phyloP scores from a whole-genome alignment of 1,284 basidiomycete genomes.

The Melampsora larici-populina region DNA sequence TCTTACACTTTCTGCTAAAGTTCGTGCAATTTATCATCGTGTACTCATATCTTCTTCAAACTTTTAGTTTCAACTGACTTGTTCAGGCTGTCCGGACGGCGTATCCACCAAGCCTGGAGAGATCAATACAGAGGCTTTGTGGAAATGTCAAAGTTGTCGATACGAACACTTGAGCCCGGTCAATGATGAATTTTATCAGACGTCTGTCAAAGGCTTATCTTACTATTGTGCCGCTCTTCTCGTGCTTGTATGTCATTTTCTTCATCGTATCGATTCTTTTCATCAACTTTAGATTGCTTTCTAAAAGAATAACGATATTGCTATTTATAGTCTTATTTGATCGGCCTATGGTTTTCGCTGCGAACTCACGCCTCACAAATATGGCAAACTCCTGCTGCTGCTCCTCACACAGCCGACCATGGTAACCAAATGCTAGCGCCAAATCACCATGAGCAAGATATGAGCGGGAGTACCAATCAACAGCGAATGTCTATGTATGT shows the following conservation, averaged over 20 bases:
- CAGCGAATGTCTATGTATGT: slow-evolving; percentile 43
- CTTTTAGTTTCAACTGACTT: slow-evolving; percentile 81
- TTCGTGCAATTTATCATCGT: slow-evolving; percentile 4
- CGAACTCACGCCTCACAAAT: slow-evolving; percentile 97
- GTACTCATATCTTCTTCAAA: slow-evolving; percentile 23
- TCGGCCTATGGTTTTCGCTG: slow-evolving; percentile 97
- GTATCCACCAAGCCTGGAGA: slow-evolving; percentile 48
- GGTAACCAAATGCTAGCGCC: slow-evolving; percentile 51
- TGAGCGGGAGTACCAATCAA: slow-evolving; percentile 16
- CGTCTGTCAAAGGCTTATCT: slow-evolving; percentile 87
- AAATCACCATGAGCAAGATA: slow-evolving; percentile 6
- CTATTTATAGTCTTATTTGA: slow-evolving; percentile 75
- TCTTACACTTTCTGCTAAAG: not conserved
- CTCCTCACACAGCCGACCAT: slow-evolving; percentile 60
- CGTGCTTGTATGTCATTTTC: slow-evolving; percentile 67
- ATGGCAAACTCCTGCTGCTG: slow-evolving; percentile 84
- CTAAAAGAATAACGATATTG: not conserved
- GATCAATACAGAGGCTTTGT: slow-evolving; percentile 59
- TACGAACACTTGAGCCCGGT: slow-evolving; percentile 92
- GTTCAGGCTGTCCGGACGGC: slow-evolving; percentile 73
- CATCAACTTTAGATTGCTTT: slow-evolving; percentile 1
- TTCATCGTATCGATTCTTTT: not conserved
- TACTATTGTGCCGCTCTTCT: slow-evolving; percentile 88
- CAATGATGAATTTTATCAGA: slow-evolving; percentile 92
- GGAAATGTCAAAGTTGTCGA: slow-evolving; percentile 87